Conservation (phyloP, 352 stramenopile species). For the Pythium oligandrum region DNA sequence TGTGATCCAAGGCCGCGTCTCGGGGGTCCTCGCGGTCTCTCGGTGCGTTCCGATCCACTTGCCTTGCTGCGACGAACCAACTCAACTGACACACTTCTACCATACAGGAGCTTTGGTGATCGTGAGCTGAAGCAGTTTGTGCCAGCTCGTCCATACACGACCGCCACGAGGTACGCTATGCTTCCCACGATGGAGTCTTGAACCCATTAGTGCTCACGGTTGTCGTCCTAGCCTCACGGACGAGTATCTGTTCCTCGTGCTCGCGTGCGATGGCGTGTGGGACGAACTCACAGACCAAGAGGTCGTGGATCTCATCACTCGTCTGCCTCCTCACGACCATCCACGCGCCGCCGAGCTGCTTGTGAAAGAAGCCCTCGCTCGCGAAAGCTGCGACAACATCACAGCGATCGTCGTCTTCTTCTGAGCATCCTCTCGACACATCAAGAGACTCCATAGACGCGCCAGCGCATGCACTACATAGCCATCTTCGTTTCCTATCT, state of each 20-base stretch:
- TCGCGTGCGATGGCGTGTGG: constrained; percentile 81
- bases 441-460: too few species aligned
- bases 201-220: too few species aligned
- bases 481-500: too few species aligned
- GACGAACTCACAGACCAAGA: constrained; percentile 76
- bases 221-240: neutral
- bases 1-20: constrained; percentile 64
- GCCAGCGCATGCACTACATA: too few species aligned
- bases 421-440: neutral
- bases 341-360: constrained; percentile 44
- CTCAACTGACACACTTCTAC: neutral
- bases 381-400: constrained; percentile 72
- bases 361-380: constrained; percentile 45
- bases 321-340: constrained; percentile 29
- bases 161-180: constrained; percentile 30
- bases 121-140: constrained; percentile 71
- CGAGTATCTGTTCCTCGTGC: constrained; percentile 62
- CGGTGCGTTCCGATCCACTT: constrained; percentile 27
- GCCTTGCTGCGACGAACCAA: too few species aligned
- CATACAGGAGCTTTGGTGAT: constrained; percentile 71
- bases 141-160: constrained; percentile 37
- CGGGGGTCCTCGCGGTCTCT: constrained; percentile 65
- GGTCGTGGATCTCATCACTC: constrained; percentile 51
- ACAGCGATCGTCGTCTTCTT: constrained; percentile 75
- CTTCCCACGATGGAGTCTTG: neutral